Evolutionary conservation across 2,329 filamentous ascomycete species (phyloP), one percentile per base, ranked within the genome.

Genomic region (Aureobasidium sp.): DNA sequence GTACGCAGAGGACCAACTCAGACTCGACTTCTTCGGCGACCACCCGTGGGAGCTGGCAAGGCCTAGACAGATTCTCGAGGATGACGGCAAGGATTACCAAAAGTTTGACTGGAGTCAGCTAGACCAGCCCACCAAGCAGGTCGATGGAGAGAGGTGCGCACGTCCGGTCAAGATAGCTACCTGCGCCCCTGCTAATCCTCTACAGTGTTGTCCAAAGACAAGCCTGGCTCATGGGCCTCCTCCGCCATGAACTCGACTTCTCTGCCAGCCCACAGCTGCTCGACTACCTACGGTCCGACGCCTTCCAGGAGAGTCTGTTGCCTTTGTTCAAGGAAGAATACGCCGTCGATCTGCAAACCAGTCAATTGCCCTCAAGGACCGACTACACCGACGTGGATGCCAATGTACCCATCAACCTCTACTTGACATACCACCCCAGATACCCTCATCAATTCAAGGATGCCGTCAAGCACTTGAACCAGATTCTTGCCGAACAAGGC

Each of bases 41-140:
- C 94, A 99, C 72, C 94, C 94, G 5, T 99, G 94, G 94, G 94
- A 99, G 75, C 78, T 99, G 70, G 94, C 94, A 19, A 82, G 93
- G 64, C 94, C 94, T 59, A 82, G 90, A 66, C 80, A 96, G 61
- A 79, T 99, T 49, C 77, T 97, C 10, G 94, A 99, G 75, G 79
- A 85, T 66, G 88, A 93, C 69, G 94, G 94, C 57, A 88, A 87
- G 70, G 93, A 99, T 70, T 79, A 84, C 55, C 83, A 87, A 71
- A 79, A 76, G 59, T 85, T 84, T 68, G 84, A 96, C 73, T 97
- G 93, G 93, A 88, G 86, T 25, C 60, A 80, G 25, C 74, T 95
- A 66, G 78, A 81, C 67, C 94, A 97, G 75, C 81, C 80, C 6
- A 88, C 86, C 37, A 85, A 90, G 72, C 82, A 83, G 40, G 72